These are phyloP conservation scores for Geoglossum cookeanum DNA, from an alignment of 2,329 filamentous ascomycete genomes.

Conservation along the genomic window DNA sequence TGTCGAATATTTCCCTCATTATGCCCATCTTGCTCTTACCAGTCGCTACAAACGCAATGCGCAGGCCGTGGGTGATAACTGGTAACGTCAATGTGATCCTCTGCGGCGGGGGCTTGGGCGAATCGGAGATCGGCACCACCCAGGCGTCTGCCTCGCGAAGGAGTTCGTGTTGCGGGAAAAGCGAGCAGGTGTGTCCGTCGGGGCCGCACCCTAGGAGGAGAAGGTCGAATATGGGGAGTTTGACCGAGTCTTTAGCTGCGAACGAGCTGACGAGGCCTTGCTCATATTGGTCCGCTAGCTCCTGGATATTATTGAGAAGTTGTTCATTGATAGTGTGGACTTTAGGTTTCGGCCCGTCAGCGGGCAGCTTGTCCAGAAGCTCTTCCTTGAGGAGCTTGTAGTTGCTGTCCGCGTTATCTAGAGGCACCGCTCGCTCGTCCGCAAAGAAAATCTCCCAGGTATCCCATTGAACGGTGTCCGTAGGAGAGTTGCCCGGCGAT, in stretches of 20 bases:
- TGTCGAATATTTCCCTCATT: constrained; percentile 80
- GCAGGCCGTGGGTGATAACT: constrained; percentile 70
- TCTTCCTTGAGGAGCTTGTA: constrained; percentile 75
- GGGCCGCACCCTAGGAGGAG: constrained; percentile 85
- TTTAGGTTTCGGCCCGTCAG: constrained; percentile 41
- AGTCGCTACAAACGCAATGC: constrained; percentile 81
- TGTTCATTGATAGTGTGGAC: constrained; percentile 62
- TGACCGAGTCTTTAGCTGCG: constrained; percentile 81
- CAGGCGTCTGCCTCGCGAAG: constrained; percentile 76
- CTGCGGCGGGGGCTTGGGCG: constrained; percentile 79
- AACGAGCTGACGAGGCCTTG: constrained; percentile 70
- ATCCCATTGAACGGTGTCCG: constrained; percentile 47
- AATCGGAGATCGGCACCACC: constrained; percentile 83
- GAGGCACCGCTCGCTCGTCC: constrained; percentile 85
- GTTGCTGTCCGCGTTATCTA: constrained; percentile 87
- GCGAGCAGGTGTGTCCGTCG: constrained; percentile 89
- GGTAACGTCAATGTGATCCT: constrained; percentile 86
- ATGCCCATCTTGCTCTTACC: constrained; percentile 80
- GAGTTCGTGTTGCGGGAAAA: constrained; percentile 80
- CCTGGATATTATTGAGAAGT: constrained; percentile 59
- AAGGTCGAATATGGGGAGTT: constrained; percentile 86
- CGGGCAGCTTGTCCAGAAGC: constrained; percentile 72
- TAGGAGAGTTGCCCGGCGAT: constrained; percentile 27
- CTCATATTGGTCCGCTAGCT: constrained; percentile 88
- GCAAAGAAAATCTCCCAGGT: constrained; percentile 99